Evolutionary conservation across 345 rosid genomes (phyloP).

Genomic region (Eucalyptus paniculata): DNA sequence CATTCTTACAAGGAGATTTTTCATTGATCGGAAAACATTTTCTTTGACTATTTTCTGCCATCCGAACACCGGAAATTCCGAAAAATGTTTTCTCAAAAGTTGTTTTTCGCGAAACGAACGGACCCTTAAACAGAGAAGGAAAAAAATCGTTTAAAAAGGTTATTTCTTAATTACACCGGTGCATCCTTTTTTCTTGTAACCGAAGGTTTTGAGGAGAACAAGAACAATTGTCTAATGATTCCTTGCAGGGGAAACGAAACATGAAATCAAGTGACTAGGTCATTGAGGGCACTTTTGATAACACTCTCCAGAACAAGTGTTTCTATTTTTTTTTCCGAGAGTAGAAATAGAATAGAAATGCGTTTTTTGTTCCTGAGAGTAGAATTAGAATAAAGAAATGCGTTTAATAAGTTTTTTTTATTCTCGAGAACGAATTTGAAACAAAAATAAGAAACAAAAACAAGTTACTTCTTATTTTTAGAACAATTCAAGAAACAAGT

Average conservation of each 20-base stretch:
- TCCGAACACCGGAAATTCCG: rapidly evolving
- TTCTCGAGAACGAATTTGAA: rapidly evolving
- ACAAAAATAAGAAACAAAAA: too few relatives aligned
- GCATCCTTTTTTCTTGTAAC: neutral
- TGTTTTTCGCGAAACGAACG: rapidly evolving
- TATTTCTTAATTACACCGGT: neutral
- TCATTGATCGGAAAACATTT: too few relatives aligned
- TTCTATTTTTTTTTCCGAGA: too few relatives aligned
- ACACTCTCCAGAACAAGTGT: rapidly evolving
- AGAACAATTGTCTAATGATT: neutral
- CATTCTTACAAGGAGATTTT: too few relatives aligned
- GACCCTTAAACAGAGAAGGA: neutral
- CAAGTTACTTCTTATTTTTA: rapidly evolving
- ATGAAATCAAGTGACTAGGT: neutral
- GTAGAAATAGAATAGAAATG: too few relatives aligned
- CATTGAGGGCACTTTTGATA: too few relatives aligned
- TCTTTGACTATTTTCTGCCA: too few relatives aligned
- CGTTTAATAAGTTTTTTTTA: too few relatives aligned
- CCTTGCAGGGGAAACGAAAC: neutral
- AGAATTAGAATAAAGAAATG: rapidly evolving
- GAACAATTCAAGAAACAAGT: too few relatives aligned
- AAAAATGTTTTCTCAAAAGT: too few relatives aligned
- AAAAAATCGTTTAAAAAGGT: neutral
- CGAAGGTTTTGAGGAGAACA: neutral
- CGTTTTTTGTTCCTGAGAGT: too few relatives aligned